These are phyloP conservation scores for Closterium sp. DNA, from an alignment of 139 green algal species.

Conservation along the genomic window DNA sequence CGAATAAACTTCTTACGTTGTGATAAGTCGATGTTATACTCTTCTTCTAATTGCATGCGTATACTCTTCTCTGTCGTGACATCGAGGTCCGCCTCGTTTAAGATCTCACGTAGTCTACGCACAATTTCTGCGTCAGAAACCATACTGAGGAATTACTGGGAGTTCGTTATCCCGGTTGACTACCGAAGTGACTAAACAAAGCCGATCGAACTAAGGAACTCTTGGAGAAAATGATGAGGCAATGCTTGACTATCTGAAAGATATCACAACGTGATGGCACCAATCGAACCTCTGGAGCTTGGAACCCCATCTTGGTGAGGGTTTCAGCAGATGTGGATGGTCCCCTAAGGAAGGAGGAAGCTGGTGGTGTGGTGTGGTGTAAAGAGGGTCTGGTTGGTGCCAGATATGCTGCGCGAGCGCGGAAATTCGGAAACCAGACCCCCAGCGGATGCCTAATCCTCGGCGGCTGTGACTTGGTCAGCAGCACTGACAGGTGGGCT, in stretches of 20 bases:
- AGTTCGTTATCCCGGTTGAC: neutral
- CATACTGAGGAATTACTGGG: neutral
- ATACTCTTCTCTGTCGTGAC: neutral
- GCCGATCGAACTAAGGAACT: neutral
- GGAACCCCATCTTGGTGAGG: neutral
- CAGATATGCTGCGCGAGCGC: neutral
- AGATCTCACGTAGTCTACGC: neutral
- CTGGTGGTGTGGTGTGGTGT: neutral
- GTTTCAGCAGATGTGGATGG: neutral
- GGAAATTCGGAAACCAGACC: neutral
- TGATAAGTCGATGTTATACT: neutral
- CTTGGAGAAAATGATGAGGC: neutral
- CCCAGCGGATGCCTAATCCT: neutral
- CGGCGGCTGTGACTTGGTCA: neutral
- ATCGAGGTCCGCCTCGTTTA: neutral
- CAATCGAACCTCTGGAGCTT: neutral
- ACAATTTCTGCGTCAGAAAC: neutral
- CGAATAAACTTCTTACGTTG: neutral
- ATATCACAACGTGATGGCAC: neutral
- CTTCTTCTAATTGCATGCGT: neutral
- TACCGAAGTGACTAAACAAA: neutral
- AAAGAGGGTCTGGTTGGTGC: neutral
- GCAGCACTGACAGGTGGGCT: neutral
- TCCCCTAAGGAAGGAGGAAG: neutral
- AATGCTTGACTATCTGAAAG: neutral